phyloP scores from a whole-genome alignment of 2,329 filamentous ascomycete genomes.

The Aspergillus fijiensis region DNA sequence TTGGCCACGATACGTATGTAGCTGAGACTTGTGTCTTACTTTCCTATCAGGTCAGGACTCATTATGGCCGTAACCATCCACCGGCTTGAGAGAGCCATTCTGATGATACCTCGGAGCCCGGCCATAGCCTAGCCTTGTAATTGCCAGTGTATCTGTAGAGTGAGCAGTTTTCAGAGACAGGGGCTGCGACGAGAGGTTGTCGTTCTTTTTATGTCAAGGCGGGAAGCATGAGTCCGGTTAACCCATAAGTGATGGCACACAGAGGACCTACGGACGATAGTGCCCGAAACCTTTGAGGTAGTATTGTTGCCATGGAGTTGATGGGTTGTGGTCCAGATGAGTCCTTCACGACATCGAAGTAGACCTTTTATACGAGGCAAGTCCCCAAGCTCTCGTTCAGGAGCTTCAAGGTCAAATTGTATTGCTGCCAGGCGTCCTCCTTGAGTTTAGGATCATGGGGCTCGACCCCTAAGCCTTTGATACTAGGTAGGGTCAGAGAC shows the following conservation, averaged over 20 bases:
- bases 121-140: not conserved
- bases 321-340: not conserved
- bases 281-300: not conserved
- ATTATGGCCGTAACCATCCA: no score
- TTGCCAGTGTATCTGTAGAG: not conserved
- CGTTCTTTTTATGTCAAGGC: no score
- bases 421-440: slow-evolving; percentile 40
- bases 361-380: slow-evolving; percentile 35
- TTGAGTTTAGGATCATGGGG: slow-evolving; percentile 31
- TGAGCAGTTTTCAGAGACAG: not conserved
- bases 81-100: no score
- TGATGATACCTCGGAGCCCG: no score
- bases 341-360: no score
- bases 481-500: slow-evolving; percentile 23
- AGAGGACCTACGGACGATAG: not conserved
- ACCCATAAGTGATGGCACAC: not conserved
- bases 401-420: slow-evolving; percentile 46
- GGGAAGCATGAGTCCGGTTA: not conserved
- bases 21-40: not conserved
- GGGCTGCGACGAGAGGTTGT: not conserved
- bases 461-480: slow-evolving; percentile 30
- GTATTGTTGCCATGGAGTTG: not conserved
- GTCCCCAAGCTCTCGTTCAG: slow-evolving; percentile 50
- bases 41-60: not conserved
- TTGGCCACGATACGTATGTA: not conserved